phyloP scores from a whole-genome alignment of 345 rosid genomes.

The Rhodamnia rubescens region DNA sequence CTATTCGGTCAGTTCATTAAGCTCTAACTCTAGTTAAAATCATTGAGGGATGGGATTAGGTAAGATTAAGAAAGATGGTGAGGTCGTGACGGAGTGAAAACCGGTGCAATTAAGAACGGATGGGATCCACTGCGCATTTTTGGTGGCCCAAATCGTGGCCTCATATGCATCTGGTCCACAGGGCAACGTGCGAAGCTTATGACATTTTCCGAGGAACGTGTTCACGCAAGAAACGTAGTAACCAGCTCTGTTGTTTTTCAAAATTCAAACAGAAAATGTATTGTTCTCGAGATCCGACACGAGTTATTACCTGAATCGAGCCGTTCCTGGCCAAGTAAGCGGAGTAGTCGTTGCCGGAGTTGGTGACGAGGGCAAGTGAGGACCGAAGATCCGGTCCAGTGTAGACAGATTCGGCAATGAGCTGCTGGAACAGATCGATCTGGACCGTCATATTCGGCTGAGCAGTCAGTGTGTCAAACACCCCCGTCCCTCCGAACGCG shows the following conservation, averaged over 20 bases:
- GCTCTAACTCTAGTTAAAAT: background rate
- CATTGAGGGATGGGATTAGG: background rate
- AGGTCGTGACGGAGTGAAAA: background rate
- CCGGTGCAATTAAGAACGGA: background rate
- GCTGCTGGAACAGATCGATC: conserved; percentile 39
- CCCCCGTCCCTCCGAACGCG: conserved; percentile 82
- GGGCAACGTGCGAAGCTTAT: too few relatives aligned
- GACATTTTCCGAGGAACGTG: background rate
- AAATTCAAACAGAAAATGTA: background rate
- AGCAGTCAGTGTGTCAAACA: conserved; percentile 31
- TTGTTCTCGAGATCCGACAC: background rate
- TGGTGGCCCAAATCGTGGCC: background rate
- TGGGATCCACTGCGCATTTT: background rate
- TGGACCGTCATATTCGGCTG: conserved; percentile 72
- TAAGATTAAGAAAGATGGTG: background rate
- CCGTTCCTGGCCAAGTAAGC: conserved; percentile 28
- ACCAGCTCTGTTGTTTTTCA: background rate
- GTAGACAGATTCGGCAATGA: conserved; percentile 20
- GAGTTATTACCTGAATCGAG: conserved; percentile 22
- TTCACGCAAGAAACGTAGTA: background rate
- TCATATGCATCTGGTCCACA: too few relatives aligned
- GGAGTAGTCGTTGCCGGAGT: conserved; percentile 71
- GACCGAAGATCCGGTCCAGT: conserved; percentile 11
- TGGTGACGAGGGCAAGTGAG: conserved; percentile 46
- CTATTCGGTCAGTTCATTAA: too few relatives aligned